A percentile compares a stretch with the other conserved stretches of the same genome.
These are phyloP conservation scores for Ceriops decandra DNA, from an alignment of 345 rosid genomes.

Conservation along the genomic window DNA sequence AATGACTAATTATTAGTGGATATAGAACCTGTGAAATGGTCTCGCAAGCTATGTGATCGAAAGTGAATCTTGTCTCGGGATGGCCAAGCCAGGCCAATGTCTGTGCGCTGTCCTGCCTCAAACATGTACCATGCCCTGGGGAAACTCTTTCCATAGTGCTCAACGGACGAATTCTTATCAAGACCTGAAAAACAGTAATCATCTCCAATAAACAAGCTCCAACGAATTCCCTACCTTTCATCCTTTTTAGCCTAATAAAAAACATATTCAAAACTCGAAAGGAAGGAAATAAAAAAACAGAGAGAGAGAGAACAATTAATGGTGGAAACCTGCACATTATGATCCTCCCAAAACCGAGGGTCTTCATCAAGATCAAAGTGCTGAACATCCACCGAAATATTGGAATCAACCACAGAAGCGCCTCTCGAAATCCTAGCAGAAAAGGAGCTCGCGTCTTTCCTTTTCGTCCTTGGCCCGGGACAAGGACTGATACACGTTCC, in stretches of 20 bases:
- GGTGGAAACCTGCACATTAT: constrained; percentile 75
- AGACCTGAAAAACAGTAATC: constrained; percentile 44
- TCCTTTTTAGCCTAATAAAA: background rate
- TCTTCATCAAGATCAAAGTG: constrained; percentile 78
- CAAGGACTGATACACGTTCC: constrained; percentile 3
- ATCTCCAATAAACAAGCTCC: background rate
- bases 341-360: constrained; percentile 76
- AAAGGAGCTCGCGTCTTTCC: constrained; percentile 42
- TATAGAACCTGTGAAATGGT: constrained; percentile 68
- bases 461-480: constrained; percentile 35
- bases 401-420: constrained; percentile 37
- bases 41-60: constrained; percentile 81
- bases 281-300: background rate
- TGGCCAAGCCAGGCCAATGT: constrained; percentile 78
- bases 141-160: constrained; percentile 56
- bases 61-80: constrained; percentile 92
- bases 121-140: constrained; percentile 63
- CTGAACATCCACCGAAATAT: constrained; percentile 38
- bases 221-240: background rate
- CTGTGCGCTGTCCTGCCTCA: constrained; percentile 76
- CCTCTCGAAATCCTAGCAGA: constrained; percentile 51
- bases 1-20: background rate
- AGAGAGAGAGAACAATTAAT: background rate
- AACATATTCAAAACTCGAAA: background rate
- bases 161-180: constrained; percentile 80